These are phyloP conservation scores for Nakazawaea ishiwadae DNA, from an alignment of 805 yeast species.

Conservation along the genomic window DNA sequence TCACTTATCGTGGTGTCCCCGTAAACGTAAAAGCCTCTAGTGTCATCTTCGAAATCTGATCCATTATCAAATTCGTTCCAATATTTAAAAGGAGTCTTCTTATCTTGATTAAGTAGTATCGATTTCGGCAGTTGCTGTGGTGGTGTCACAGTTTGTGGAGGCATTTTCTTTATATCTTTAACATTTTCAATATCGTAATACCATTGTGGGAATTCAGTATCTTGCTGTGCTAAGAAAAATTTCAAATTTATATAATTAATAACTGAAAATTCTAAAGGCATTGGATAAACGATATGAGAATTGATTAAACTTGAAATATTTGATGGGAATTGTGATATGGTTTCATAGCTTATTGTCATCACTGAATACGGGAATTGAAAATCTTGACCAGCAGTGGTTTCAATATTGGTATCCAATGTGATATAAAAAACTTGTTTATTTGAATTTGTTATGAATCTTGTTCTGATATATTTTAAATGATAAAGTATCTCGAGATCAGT, in stretches of 20 bases:
- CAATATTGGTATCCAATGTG: conserved; percentile 25
- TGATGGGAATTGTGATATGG: conserved; percentile 26
- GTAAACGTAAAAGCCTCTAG: conserved; percentile 30
- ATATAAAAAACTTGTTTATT: conserved; percentile 24
- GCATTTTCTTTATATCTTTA: conserved; percentile 41
- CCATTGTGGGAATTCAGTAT: conserved; percentile 24
- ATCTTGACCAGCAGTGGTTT: conserved; percentile 8
- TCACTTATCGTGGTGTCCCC: conserved; percentile 27
- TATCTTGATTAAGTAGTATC: too few relatives aligned
- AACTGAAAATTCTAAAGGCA: conserved; percentile 13
- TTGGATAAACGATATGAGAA: conserved; percentile 43
- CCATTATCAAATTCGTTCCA: conserved; percentile 70
- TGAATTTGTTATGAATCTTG: conserved; percentile 17
- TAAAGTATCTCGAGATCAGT: conserved; percentile 19
- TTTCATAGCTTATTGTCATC: conserved; percentile 43
- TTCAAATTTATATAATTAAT: conserved; percentile 25
- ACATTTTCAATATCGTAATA: conserved; percentile 18
- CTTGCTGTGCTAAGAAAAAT: conserved; percentile 20
- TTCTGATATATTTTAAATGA: conserved; percentile 14
- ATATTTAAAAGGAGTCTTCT: conserved; percentile 26
- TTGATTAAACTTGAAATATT: conserved; percentile 33
- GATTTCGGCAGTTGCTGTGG: conserved; percentile 9
- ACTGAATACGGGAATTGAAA: conserved; percentile 42
- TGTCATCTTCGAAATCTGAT: conserved; percentile 45
- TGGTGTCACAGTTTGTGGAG: conserved; percentile 19